A percentile compares a stretch with the other conserved stretches of the same genome.
Evolutionary conservation across 345 rosid genomes (phyloP).

Genomic region (Lumnitzera littorea): DNA sequence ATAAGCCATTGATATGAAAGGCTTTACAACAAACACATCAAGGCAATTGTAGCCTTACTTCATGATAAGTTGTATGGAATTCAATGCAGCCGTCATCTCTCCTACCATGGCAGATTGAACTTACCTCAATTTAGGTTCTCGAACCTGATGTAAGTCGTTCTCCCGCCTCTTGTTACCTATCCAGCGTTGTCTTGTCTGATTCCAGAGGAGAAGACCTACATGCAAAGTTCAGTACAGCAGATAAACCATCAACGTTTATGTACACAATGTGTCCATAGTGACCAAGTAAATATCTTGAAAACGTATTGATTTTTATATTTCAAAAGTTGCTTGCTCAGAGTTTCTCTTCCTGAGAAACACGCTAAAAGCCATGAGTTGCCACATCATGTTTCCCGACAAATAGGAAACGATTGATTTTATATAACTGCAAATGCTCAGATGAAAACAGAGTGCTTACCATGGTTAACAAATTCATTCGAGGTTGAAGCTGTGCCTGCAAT

Average conservation of each 20-base stretch:
- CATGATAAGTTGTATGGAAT: no score
- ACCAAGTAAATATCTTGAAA: no score
- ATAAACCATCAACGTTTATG: no score
- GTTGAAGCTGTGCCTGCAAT: conserved; percentile 25
- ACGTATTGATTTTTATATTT: no score
- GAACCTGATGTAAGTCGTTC: conserved; percentile 22
- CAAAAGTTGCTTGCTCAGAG: no score
- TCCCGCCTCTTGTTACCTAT: conserved; percentile 39
- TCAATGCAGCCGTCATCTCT: background rate
- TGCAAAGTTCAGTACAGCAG: conserved; percentile 1
- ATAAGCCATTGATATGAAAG: no score
- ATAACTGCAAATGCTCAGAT: background rate
- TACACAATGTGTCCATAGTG: no score
- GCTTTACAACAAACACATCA: no score
- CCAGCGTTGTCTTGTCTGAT: conserved; percentile 73
- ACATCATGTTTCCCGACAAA: background rate
- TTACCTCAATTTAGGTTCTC: conserved; percentile 58
- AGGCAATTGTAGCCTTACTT: no score
- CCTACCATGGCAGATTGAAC: conserved; percentile 4
- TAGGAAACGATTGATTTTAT: background rate
- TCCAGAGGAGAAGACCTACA: conserved; percentile 76
- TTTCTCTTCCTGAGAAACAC: no score
- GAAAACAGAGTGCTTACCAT: conserved; percentile 32
- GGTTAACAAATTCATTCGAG: conserved; percentile 51
- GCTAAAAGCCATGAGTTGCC: no score